A percentile compares a stretch with the other conserved stretches of the same genome.
Evolutionary conservation across 306 rosid species (phyloP).

Genomic region (Argentina anserina): DNA sequence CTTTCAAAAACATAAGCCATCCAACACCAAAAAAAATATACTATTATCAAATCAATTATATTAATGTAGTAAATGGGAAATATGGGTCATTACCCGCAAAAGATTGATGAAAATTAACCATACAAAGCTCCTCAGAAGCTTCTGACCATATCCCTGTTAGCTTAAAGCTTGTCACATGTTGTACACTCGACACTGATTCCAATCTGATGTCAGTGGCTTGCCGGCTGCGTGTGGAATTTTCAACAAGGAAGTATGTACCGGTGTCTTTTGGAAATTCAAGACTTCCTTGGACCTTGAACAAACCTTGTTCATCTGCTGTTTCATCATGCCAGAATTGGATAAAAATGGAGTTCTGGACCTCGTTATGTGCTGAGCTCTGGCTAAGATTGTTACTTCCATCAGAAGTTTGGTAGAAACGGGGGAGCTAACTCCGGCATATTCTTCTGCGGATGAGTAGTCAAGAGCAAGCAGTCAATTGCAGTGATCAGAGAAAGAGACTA

Average conservation of each 20-base stretch:
- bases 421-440: not conserved
- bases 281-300: not conserved
- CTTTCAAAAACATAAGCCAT: too few relatives aligned
- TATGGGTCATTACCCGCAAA: too few relatives aligned
- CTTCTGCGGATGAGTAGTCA: slow-evolving; percentile 3
- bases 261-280: not conserved
- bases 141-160: not conserved
- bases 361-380: slow-evolving; percentile 13
- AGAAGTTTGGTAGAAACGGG: slow-evolving; percentile 35
- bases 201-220: not conserved
- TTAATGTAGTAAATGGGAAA: too few relatives aligned
- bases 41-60: too few relatives aligned
- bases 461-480: slow-evolving; percentile 34
- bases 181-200: not conserved
- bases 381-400: slow-evolving; percentile 4
- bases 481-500: slow-evolving; percentile 30
- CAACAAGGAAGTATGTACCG: not conserved
- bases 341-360: not conserved
- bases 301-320: not conserved
- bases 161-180: not conserved
- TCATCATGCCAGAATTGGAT: not conserved
- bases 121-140: slow-evolving; percentile 18
- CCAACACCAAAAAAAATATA: too few relatives aligned
- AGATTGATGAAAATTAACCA: slow-evolving; percentile 47
- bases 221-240: not conserved